Evolutionary conservation across 1,284 basidiomycete species (phyloP).

Genomic region (Salmacisia buchloeana): DNA sequence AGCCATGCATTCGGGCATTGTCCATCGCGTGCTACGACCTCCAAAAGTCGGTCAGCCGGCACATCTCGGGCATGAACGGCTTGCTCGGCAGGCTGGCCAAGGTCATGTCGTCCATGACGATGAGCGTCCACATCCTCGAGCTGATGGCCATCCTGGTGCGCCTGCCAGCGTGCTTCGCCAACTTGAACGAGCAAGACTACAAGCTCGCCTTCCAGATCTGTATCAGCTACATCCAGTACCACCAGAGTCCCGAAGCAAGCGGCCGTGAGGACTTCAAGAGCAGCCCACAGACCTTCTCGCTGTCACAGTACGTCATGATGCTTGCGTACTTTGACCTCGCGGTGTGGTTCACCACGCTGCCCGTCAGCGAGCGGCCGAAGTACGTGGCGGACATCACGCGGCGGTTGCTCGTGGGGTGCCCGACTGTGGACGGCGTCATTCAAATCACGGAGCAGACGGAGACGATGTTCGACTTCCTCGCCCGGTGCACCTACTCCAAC

Average conservation of each 20-base stretch:
- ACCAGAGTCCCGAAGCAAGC: slow-evolving; percentile 40
- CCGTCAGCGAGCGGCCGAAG: slow-evolving; percentile 73
- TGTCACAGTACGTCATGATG: slow-evolving; percentile 90
- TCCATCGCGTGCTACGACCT: slow-evolving; percentile 85
- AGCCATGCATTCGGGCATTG: slow-evolving; percentile 85
- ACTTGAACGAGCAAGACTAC: slow-evolving; percentile 88
- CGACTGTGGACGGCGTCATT: slow-evolving; percentile 70
- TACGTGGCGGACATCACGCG: slow-evolving; percentile 82
- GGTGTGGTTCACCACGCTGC: slow-evolving; percentile 87
- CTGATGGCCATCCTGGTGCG: slow-evolving; percentile 85
- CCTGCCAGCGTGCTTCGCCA: slow-evolving; percentile 71
- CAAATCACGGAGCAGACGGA: slow-evolving; percentile 84
- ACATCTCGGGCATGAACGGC: slow-evolving; percentile 56
- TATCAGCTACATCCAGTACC: slow-evolving; percentile 82
- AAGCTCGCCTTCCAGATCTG: slow-evolving; percentile 93
- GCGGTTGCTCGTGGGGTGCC: slow-evolving; percentile 63
- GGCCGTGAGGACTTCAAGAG: slow-evolving; percentile 40
- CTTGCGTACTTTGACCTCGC: slow-evolving; percentile 91
- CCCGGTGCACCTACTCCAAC: slow-evolving; percentile 87
- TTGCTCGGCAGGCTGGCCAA: slow-evolving; percentile 85
- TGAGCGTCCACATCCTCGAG: slow-evolving; percentile 92
- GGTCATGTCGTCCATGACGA: slow-evolving; percentile 87
- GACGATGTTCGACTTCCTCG: slow-evolving; percentile 96
- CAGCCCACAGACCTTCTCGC: slow-evolving; percentile 62
- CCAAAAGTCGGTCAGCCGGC: slow-evolving; percentile 73